Conservation (phyloP, 164 flowering plant genomes). For the Warburgia ugandensis region DNA sequence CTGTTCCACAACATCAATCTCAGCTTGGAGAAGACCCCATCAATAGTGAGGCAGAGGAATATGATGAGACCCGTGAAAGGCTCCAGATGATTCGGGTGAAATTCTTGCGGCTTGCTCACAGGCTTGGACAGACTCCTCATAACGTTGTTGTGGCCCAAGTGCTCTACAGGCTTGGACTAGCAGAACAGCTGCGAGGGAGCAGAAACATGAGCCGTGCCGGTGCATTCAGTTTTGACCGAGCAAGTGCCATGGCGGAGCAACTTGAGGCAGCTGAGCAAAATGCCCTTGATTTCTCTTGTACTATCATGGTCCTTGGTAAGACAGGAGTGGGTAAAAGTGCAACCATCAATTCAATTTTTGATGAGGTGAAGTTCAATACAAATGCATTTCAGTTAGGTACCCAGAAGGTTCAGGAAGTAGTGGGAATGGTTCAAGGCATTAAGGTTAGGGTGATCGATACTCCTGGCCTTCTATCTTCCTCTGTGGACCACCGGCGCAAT, state of each 20-base stretch:
- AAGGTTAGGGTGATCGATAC: conserved; percentile 92
- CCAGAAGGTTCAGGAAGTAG: conserved; percentile 90
- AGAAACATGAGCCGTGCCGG: conserved; percentile 77
- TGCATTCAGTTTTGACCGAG: conserved; percentile 94
- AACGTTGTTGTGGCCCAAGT: conserved; percentile 99
- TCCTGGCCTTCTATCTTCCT: conserved; percentile 85
- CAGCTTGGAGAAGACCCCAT: conserved; percentile 55
- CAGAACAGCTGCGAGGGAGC: conserved; percentile 85
- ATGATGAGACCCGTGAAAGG: conserved; percentile 89
- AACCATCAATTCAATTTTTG: conserved; percentile 95
- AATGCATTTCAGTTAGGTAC: conserved; percentile 85
- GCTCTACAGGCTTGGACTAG: conserved; percentile 85
- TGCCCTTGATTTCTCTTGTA: conserved; percentile 90
- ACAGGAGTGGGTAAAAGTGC: conserved; percentile 98
- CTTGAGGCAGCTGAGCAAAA: conserved; percentile 87
- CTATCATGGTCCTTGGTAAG: conserved; percentile 95
- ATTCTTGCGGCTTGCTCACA: conserved; percentile 88
- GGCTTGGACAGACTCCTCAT: conserved; percentile 99
- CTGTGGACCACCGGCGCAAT: conserved; percentile 77
- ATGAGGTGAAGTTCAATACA: conserved; percentile 74
- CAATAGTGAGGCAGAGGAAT: conserved; percentile 80
- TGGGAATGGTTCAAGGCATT: conserved; percentile 92
- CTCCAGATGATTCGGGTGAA: conserved; percentile 97
- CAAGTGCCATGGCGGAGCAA: conserved; percentile 98
- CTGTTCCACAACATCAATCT: conserved; percentile 38